A percentile compares a stretch with the other conserved stretches of the same genome.
Conservation (phyloP, 1,139 yeast species). For the Candida frijolesensis region DNA sequence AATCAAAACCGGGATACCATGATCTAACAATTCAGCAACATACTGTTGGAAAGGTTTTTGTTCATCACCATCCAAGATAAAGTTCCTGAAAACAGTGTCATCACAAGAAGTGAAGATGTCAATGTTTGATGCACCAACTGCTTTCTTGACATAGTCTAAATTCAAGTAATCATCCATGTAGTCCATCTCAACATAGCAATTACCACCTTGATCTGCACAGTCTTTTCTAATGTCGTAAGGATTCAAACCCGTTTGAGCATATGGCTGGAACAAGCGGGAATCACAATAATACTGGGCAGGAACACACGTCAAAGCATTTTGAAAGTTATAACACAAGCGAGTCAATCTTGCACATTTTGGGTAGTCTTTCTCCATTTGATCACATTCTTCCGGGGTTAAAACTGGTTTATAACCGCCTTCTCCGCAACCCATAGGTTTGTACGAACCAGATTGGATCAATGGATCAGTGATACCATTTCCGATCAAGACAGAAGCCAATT, state of each 20-base stretch:
- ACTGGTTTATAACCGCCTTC: conserved; percentile 75
- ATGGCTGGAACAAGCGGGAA: conserved; percentile 27
- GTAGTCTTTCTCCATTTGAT: conserved; percentile 49
- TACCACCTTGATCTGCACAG: conserved; percentile 68
- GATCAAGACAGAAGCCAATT: conserved; percentile 69
- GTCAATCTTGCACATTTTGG: conserved; percentile 84
- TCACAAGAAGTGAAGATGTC: conserved; percentile 84
- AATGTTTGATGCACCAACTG: conserved; percentile 84
- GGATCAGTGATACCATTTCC: conserved; percentile 88
- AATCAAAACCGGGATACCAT: conserved; percentile 67
- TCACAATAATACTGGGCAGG: conserved; percentile 76
- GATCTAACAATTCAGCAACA: conserved; percentile 58
- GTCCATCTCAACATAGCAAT: conserved; percentile 58
- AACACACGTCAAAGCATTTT: conserved; percentile 84
- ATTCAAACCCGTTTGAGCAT: conserved; percentile 61
- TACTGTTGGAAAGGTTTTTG: conserved; percentile 83
- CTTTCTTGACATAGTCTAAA: conserved; percentile 52
- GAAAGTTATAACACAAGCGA: conserved; percentile 74
- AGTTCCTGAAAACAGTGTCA: conserved; percentile 78
- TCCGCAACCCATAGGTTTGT: conserved; percentile 86
- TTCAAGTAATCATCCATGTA: conserved; percentile 40
- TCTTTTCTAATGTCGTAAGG: conserved; percentile 88
- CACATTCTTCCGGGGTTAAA: conserved; percentile 62
- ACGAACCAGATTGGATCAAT: conserved; percentile 64
- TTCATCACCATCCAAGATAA: conserved; percentile 66